Evolutionary conservation across 2,329 filamentous ascomycete species (phyloP).

Genomic region (Exutisphaerella laricina): DNA sequence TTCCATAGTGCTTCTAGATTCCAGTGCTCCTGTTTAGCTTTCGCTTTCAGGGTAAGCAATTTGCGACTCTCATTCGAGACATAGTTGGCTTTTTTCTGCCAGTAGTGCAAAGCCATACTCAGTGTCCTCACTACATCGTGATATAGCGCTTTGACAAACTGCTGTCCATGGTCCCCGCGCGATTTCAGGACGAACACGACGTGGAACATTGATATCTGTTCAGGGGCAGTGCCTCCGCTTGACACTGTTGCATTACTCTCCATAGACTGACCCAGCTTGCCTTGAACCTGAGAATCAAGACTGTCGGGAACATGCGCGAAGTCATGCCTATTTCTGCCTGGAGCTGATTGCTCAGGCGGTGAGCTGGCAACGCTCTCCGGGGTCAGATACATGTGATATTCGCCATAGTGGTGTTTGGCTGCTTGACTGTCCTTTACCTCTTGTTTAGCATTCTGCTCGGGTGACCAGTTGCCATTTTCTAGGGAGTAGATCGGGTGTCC

Average conservation of each 20-base stretch:
- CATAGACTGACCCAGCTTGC: slow-evolving; percentile 25
- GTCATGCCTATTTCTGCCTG: slow-evolving; percentile 10
- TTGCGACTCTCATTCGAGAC: slow-evolving; percentile 86
- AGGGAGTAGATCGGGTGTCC: slow-evolving; percentile 79
- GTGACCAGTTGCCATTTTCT: slow-evolving; percentile 51
- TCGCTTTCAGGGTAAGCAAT: slow-evolving; percentile 75
- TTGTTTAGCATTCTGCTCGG: slow-evolving; percentile 7
- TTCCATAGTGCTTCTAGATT: slow-evolving; percentile 35
- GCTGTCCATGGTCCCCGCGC: slow-evolving; percentile 68
- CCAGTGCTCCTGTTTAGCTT: slow-evolving; percentile 56
- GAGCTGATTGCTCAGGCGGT: slow-evolving; percentile 1
- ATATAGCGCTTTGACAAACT: slow-evolving; percentile 67
- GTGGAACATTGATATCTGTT: slow-evolving; percentile 95
- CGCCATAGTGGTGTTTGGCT: slow-evolving; percentile 4
- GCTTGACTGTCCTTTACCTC: neutral
- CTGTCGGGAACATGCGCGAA: slow-evolving; percentile 29
- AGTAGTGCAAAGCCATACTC: slow-evolving; percentile 86
- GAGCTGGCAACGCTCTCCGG: slow-evolving; percentile 9
- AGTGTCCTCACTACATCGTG: slow-evolving; percentile 86
- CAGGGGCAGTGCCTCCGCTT: slow-evolving; percentile 25
- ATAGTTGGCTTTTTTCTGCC: slow-evolving; percentile 83
- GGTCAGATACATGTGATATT: slow-evolving; percentile 12
- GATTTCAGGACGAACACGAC: slow-evolving; percentile 87
- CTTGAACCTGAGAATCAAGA: slow-evolving; percentile 22
- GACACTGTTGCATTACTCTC: slow-evolving; percentile 28